phyloP scores from a whole-genome alignment of 163 green algal genomes.

The Scenedesmus sp. region DNA sequence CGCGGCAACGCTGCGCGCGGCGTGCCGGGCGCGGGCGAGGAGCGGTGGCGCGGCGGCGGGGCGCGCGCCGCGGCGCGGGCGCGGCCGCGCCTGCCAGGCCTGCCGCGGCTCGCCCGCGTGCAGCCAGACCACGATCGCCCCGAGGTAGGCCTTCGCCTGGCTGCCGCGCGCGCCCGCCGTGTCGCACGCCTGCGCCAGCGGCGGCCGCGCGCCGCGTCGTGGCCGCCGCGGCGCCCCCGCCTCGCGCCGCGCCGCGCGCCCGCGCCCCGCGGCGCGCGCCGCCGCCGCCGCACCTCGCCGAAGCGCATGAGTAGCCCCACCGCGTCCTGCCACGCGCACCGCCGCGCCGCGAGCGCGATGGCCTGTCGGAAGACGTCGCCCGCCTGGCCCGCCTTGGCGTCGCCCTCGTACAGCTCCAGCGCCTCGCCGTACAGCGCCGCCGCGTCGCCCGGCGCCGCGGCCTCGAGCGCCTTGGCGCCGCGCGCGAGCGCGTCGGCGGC shows the following conservation, averaged over 20 bases:
- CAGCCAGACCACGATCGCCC: constrained; percentile 70
- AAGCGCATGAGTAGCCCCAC: constrained; percentile 68
- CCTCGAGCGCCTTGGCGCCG: constrained; percentile 69
- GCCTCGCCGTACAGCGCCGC: constrained; percentile 66
- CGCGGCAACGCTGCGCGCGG: too few relatives aligned
- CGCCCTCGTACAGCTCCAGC: constrained; percentile 72
- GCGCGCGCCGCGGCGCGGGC: too few relatives aligned
- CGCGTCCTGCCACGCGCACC: constrained; percentile 58
- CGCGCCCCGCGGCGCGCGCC: too few relatives aligned
- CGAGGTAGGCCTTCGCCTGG: constrained; percentile 77
- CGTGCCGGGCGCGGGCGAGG: too few relatives aligned
- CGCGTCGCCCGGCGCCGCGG: constrained; percentile 55
- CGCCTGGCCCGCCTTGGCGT: constrained; percentile 57
- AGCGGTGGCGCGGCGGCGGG: too few relatives aligned
- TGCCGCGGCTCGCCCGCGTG: constrained; percentile 55
- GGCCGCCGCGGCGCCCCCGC: too few relatives aligned
- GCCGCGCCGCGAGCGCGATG: constrained; percentile 51
- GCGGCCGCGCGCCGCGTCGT: too few relatives aligned
- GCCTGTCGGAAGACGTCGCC: constrained; percentile 69
- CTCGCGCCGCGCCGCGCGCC: too few relatives aligned
- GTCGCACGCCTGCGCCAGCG: too few relatives aligned
- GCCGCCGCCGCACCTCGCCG: too few relatives aligned
- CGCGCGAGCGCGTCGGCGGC: constrained; percentile 67
- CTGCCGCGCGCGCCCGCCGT: constrained; percentile 46
- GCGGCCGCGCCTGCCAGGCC: constrained; percentile 65